Conservation (phyloP, 2,329 filamentous ascomycete genomes). For the Chrysosporium keratinophilum region DNA sequence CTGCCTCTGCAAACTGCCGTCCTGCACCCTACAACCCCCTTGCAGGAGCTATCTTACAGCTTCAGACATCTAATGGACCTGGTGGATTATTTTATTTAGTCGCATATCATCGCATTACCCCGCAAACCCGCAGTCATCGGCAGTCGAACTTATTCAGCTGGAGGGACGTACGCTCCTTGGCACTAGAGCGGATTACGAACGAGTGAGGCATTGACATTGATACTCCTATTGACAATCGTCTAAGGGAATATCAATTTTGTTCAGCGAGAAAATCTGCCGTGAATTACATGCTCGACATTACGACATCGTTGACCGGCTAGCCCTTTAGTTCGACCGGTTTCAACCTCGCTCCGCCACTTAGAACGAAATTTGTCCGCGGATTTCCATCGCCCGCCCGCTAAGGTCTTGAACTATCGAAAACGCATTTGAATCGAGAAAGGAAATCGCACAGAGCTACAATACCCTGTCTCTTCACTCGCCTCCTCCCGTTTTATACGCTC, state of each 20-base stretch:
- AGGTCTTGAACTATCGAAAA: not conserved
- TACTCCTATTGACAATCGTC: not conserved
- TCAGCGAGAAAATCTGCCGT: not conserved
- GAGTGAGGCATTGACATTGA: not conserved
- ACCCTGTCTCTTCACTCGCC: not conserved
- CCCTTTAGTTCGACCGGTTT: not conserved
- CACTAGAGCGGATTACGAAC: not conserved
- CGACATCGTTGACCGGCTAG: not conserved
- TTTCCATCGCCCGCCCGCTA: not conserved
- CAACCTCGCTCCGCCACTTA: constrained; percentile 10
- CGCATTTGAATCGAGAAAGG: not conserved
- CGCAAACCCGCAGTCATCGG: not conserved
- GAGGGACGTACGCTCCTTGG: constrained; percentile 1
- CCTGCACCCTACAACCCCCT: too few relatives aligned
- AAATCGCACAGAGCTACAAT: not conserved
- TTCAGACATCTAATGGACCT: not conserved
- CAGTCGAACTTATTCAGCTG: not conserved
- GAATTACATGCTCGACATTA: not conserved
- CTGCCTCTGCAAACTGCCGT: not conserved
- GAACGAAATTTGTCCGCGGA: not conserved
- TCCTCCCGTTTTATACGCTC: not conserved
- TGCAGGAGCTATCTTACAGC: not conserved
- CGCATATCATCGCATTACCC: not conserved
- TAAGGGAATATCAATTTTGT: not conserved
- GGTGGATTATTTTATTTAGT: not conserved